Base-by-base conservation (phyloP, 352 stramenopile genomes). In the Phytophthora crassamura region DNA sequence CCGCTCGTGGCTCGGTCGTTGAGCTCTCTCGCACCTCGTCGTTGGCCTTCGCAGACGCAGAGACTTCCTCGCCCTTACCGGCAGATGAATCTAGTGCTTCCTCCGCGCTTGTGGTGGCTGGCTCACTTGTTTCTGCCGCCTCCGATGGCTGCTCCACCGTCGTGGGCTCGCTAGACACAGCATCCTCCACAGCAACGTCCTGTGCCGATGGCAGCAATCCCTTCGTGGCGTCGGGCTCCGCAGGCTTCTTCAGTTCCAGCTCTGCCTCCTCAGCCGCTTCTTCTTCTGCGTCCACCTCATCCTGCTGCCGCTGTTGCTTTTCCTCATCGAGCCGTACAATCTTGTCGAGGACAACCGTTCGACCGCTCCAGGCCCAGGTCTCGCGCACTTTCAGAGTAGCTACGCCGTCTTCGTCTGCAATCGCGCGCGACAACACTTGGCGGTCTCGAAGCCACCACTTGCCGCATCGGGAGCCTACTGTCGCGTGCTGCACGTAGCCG, bases 371-470 rank as follows among this genome's bases (percentile, higher is more conserved):
- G 36, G 77, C 55, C 84, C 81, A 90, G 25, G 63, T 81, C 53
- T 92, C 80, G 15, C 78, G 72, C 38, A 92, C 72, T 64, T 90
- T 90, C 30, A 90, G 64, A 30, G 63, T 74, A 15, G 77, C 58
- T 12, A 5, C 16, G 16, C 54, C 70, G 38, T 70, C 57, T 33
- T 79, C 70, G 7, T 61, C 70, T 1, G 74, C 52, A 8, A 59
- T 55, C 47, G 76, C 80, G 6, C 67, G 69, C 3, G 79, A 84
- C 22, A 92, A 64, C 33, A 90, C 70, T 53, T 83, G 75, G 10
- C 81, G 75, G 30, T 89, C 77, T 53, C 76, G 78, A 11, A 92
- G 67, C 75, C 75, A 88, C 83, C 83, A 92, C 60, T 90, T 92
- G 49, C 77, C 83, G 11, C 75, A 69, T 25, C 79, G 80, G 1